These are phyloP conservation scores for Phyllosticta ampelicida DNA, from an alignment of 2,329 filamentous ascomycete species.

Conservation along the genomic window DNA sequence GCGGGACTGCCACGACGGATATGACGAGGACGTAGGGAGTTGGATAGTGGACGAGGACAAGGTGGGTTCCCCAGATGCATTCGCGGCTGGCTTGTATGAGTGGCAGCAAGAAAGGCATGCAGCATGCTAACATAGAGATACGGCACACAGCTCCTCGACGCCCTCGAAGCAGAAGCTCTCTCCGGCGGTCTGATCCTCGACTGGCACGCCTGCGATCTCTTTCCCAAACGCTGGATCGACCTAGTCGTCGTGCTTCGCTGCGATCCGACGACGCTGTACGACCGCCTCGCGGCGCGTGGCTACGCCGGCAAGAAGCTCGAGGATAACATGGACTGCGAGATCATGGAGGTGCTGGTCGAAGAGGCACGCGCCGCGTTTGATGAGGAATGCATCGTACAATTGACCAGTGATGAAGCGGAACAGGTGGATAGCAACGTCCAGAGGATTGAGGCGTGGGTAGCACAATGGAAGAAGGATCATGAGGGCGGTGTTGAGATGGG, in stretches of 20 bases:
- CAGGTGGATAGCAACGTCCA: slow-evolving; percentile 86
- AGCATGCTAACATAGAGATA: background rate
- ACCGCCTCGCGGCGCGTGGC: slow-evolving; percentile 65
- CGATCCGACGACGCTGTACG: slow-evolving; percentile 70
- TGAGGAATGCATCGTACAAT: slow-evolving; percentile 76
- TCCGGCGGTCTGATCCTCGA: slow-evolving; percentile 79
- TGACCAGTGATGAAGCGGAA: slow-evolving; percentile 68
- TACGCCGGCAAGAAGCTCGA: slow-evolving; percentile 83
- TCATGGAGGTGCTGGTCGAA: slow-evolving; percentile 88
- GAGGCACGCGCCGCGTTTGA: slow-evolving; percentile 84
- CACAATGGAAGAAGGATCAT: slow-evolving; percentile 68
- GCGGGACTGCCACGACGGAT: slow-evolving; percentile 74
- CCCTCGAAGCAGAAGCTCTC: slow-evolving; percentile 68
- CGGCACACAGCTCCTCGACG: slow-evolving; percentile 59
- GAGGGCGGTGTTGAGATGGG: slow-evolving; percentile 12
- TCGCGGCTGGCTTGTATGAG: background rate
- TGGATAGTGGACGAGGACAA: slow-evolving; percentile 97
- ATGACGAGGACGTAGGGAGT: slow-evolving; percentile 72
- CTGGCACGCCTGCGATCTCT: slow-evolving; percentile 96
- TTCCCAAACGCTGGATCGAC: slow-evolving; percentile 88
- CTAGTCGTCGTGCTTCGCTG: slow-evolving; percentile 84
- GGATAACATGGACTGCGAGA: slow-evolving; percentile 94
- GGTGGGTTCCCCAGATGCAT: slow-evolving; percentile 34
- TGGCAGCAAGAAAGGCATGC: background rate
- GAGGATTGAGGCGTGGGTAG: slow-evolving; percentile 70